A percentile compares a stretch with the other conserved stretches of the same genome.
Conservation (phyloP, 2,329 filamentous ascomycete species). For the Ceratocystis destructans region DNA sequence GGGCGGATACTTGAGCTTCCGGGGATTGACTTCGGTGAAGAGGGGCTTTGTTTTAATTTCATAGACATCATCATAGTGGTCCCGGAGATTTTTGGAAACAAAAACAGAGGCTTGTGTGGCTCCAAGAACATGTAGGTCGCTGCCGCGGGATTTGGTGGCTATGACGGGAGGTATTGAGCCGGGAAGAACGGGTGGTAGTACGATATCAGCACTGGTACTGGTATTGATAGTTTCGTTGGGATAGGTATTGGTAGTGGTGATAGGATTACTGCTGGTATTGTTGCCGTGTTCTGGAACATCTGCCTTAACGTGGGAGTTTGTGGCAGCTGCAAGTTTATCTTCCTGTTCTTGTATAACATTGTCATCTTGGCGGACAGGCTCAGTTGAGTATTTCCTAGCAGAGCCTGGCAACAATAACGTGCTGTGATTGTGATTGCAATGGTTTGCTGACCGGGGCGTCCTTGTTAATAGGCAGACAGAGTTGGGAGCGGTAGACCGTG, state of each 20-base stretch:
- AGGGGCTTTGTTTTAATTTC: constrained; percentile 14
- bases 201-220: neutral
- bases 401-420: neutral
- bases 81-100: constrained; percentile 16
- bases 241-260: neutral
- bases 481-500: neutral
- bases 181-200: neutral
- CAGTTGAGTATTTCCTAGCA: constrained; percentile 2
- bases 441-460: neutral
- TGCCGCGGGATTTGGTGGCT: constrained; percentile 5
- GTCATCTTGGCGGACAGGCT: neutral
- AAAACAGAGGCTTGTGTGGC: constrained; percentile 15
- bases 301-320: neutral
- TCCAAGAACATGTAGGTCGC: constrained; percentile 16
- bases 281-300: neutral
- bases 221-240: neutral
- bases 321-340: neutral
- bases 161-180: constrained; percentile 12
- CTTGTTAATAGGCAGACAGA: neutral
- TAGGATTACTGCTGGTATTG: neutral
- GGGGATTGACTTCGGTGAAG: constrained; percentile 14
- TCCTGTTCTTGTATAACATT: neutral
- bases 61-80: constrained; percentile 21
- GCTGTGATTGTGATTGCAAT: neutral
- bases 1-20: constrained; percentile 20